These are phyloP conservation scores for Cicer pinnatifidum DNA, from an alignment of 306 rosid genomes.

Conservation along the genomic window DNA sequence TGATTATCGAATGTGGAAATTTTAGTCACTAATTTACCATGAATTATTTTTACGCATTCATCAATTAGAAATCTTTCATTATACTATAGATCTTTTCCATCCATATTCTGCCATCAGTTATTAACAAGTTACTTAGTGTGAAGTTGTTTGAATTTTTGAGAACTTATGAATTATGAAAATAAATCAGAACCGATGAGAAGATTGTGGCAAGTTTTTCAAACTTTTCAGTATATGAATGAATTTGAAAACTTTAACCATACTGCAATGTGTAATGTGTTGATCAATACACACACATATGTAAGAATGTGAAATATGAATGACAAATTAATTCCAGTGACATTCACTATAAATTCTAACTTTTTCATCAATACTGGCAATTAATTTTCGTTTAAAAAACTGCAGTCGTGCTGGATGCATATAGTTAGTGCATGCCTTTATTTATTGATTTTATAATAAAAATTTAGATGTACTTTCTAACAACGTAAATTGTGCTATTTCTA, in stretches of 20 bases:
- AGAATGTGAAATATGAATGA: constrained; percentile 29
- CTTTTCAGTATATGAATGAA: constrained; percentile 29
- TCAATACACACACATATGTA: background rate
- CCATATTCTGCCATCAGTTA: constrained; percentile 5
- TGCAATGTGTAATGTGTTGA: constrained; percentile 23
- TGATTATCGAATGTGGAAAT: background rate
- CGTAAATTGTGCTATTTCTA: constrained; percentile 46
- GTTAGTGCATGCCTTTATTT: constrained; percentile 17
- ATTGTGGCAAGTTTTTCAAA: constrained; percentile 1
- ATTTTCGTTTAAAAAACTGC: constrained; percentile 19
- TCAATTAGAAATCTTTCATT: background rate
- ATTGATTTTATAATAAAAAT: constrained; percentile 14
- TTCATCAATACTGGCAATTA: constrained; percentile 15
- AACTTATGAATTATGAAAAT: constrained; percentile 26
- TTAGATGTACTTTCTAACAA: constrained; percentile 40
- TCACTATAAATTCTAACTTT: background rate
- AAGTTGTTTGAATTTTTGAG: constrained; percentile 10
- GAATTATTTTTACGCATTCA: background rate
- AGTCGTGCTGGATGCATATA: constrained; percentile 17
- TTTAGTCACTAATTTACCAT: background rate
- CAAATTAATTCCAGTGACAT: constrained; percentile 19
- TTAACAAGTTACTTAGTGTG: constrained; percentile 1
- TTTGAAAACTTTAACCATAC: constrained; percentile 21
- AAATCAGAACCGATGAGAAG: background rate
- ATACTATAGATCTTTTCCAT: constrained; percentile 8